Conservation (phyloP, 768 basidiomycete species). For the Naganishia vaughanmartiniae region DNA sequence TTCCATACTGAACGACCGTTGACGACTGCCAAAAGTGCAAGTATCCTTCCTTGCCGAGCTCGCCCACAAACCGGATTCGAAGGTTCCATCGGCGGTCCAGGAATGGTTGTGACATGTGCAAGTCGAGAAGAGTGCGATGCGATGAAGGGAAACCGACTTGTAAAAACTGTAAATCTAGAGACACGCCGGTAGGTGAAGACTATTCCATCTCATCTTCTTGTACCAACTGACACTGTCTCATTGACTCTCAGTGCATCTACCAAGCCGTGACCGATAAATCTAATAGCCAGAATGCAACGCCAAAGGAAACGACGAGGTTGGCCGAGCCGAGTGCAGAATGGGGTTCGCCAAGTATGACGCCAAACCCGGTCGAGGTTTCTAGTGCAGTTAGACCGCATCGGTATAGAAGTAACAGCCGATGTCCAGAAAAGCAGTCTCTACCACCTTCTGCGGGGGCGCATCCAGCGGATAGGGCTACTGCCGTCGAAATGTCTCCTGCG, state of each 20-base stretch:
- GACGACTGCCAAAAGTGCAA: background rate
- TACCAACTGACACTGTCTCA: background rate
- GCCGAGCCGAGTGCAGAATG: background rate
- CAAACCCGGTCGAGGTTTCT: background rate
- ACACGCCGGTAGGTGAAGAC: background rate
- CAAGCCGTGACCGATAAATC: background rate
- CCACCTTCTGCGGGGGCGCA: background rate
- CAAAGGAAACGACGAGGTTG: background rate
- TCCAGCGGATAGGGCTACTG: background rate
- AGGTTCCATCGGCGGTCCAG: constrained; percentile 21
- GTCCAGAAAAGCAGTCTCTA: background rate
- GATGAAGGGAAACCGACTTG: constrained; percentile 21
- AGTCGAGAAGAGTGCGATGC: constrained; percentile 12
- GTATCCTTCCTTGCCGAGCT: background rate
- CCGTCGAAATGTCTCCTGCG: background rate
- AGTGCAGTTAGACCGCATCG: background rate
- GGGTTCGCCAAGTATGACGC: background rate
- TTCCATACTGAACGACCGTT: background rate
- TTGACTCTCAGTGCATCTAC: background rate
- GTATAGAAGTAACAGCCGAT: background rate
- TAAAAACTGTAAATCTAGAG: constrained; percentile 10
- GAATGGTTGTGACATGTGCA: constrained; percentile 18
- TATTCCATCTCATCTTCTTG: background rate
- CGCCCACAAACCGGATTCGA: background rate
- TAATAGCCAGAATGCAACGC: background rate